A percentile compares a stretch with the other conserved stretches of the same genome.
These are phyloP conservation scores for Citrus trifoliata DNA, from an alignment of 345 rosid species.

Conservation along the genomic window DNA sequence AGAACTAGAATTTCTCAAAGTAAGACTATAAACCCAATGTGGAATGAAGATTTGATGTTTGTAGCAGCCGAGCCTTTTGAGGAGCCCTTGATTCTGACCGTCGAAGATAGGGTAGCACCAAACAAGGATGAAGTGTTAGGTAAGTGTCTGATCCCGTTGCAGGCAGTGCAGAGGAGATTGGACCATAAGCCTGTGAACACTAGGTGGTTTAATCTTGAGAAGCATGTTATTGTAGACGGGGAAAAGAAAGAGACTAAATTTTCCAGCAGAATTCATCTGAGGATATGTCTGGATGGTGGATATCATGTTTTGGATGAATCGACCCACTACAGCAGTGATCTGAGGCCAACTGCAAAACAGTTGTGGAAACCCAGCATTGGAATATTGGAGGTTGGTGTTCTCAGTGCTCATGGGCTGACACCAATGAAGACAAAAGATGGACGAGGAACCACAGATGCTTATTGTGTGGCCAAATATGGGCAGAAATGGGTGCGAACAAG, in stretches of 20 bases:
- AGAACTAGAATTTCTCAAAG: conserved; percentile 61
- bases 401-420: conserved; percentile 81
- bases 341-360: conserved; percentile 92
- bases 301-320: conserved; percentile 99
- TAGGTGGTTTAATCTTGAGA: conserved; percentile 86
- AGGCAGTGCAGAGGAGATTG: conserved; percentile 64
- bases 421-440: conserved; percentile 90
- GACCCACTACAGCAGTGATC: conserved; percentile 91
- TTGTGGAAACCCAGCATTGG: conserved; percentile 85
- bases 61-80: conserved; percentile 94
- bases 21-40: conserved; percentile 80
- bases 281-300: conserved; percentile 90
- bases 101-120: conserved; percentile 70
- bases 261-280: conserved; percentile 80
- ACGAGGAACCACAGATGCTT: conserved; percentile 88
- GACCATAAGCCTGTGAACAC: conserved; percentile 75
- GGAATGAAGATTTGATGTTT: conserved; percentile 97
- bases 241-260: conserved; percentile 81
- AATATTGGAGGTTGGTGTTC: conserved; percentile 64
- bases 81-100: conserved; percentile 67
- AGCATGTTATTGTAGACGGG: conserved; percentile 62
- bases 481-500: conserved; percentile 98
- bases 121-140: conserved; percentile 82
- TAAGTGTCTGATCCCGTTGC: conserved; percentile 54
- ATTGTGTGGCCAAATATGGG: conserved; percentile 96